Evolutionary conservation across 2,329 filamentous ascomycete species (phyloP), one percentile per base, ranked within the genome.

Genomic region (Hymenotorrendiella dingleyae): DNA sequence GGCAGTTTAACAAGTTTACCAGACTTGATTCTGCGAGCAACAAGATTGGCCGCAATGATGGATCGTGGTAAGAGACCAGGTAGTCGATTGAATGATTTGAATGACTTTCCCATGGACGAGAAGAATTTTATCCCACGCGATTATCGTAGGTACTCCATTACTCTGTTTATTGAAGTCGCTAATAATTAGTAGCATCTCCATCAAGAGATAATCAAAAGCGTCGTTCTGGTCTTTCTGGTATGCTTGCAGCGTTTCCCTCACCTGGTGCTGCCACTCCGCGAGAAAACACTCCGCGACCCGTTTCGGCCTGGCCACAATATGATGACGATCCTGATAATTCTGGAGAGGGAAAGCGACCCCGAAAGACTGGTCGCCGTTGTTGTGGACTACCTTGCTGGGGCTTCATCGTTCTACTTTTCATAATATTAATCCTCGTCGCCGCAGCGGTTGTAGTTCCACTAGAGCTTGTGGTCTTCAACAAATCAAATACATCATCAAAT

Each of bases 1-100:
- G 90, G 88, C 4, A 96, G 90, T 61, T 71, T 95, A 50, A 97
- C 93, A 1, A 96, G 90, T 64, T 69, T 98, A 46, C 85, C 90
- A 0, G 93, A 97, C 61, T 69, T 98, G 47, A 97, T 98, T 53
- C 76, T 80, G 57, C 79, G 93, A 54, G 93, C 93, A 9, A 97
- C 91, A 0, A 80, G 80, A 52, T 69, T 97, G 27, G 91, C 90
- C 12, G 79, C 86, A 0, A 89, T 94, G 64, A 81, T 98, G 45
- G 91, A 97, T 56, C 82, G 82, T 52, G 91, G 91, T 10, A 82
- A 70, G 50, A 68, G 79, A 52, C 79, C 79, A 21, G 76, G 69
- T 17, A 83, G 79, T 55, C 71, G 73, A 12, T 65, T 79, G 36
- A 72, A 76, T 30, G 71, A 74, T 16, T 58, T 80, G 11, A 65